phyloP scores from a whole-genome alignment of 169 alveolate genomes.

The Neospora caninum region DNA sequence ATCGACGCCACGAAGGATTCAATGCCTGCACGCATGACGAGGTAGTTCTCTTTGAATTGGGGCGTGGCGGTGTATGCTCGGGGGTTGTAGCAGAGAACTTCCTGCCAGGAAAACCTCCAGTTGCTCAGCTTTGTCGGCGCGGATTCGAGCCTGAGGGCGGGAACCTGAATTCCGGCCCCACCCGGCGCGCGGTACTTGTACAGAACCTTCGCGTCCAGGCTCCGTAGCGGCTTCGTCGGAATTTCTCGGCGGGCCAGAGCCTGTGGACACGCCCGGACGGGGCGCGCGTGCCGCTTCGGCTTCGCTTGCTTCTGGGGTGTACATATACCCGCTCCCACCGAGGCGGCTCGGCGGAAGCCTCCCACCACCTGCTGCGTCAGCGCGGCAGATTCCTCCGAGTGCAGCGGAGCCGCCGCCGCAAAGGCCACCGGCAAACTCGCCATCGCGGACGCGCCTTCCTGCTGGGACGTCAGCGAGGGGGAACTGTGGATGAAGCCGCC shows the following conservation, averaged over 20 bases:
- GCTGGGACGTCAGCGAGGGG: too few relatives aligned
- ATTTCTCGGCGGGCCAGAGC: background rate
- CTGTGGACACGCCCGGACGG: background rate
- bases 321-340: conserved; percentile 4
- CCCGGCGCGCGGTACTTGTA: conserved; percentile 50
- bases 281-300: background rate
- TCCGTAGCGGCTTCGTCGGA: background rate
- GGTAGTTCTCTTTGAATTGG: conserved; percentile 51
- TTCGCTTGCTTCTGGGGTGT: background rate
- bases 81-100: conserved; percentile 67
- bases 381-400: too few relatives aligned
- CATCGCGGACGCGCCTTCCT: too few relatives aligned
- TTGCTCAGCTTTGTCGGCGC: conserved; percentile 57
- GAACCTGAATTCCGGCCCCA: conserved; percentile 54
- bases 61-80: conserved; percentile 44
- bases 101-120: conserved; percentile 69
- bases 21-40: conserved; percentile 47
- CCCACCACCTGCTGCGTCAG: too few relatives aligned
- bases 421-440: too few relatives aligned
- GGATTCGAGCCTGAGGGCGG: conserved; percentile 48
- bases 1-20: conserved; percentile 34
- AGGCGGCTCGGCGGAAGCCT: too few relatives aligned
- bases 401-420: too few relatives aligned
- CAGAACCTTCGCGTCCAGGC: background rate
- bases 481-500: too few relatives aligned